Evolutionary conservation across 768 basidiomycete genomes (phyloP), one percentile per base, ranked within the genome.

Genomic region (Boletus reticulatus): DNA sequence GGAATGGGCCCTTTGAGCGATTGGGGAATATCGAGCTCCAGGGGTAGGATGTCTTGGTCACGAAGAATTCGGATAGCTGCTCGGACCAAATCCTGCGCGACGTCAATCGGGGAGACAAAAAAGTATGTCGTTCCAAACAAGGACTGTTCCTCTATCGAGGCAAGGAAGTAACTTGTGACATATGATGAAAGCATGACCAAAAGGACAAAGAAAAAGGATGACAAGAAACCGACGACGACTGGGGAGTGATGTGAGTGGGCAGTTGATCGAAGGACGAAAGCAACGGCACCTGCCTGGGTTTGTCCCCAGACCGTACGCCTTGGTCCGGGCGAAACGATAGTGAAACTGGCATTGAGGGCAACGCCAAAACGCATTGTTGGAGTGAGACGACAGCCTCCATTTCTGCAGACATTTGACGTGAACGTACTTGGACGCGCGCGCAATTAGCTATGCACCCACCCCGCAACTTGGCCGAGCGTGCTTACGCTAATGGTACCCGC

Each of bases 301-400:
- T n/a, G 85, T 84, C 19, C 88, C 91, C 52, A 92, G 72, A 31
- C 90, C 91, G 12, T 83, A 73, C 14, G 83, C 80, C 34, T 74
- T 79, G 1, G 90, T 92, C 24, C 91, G 81, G 10, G 85, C 79
- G 63, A 91, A 91, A 41, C 84, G 81, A 67, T 93, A 92, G 55
- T 77, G 79, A 66, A 91, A 93, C 48, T 78, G 82, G 62, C 91
- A 93, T 70, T 92, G 89, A 2, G 87, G 87, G 63, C 91, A 93
- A 13, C 81, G 75, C 73, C 87, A 92, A 76, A 91, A 93, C 11
- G 88, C 84, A 57, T 78, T 81, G 39, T 78, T 70, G n/a, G 83
- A 83, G 29, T 74, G 58, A 17, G 89, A 84, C 0, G 78, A 75
- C 38, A 78, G 84, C 54, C 91, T 78, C 91, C 91, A 93, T 50